These are phyloP conservation scores for Peniophora sp. DNA, from an alignment of 1,284 basidiomycete species.

Conservation along the genomic window DNA sequence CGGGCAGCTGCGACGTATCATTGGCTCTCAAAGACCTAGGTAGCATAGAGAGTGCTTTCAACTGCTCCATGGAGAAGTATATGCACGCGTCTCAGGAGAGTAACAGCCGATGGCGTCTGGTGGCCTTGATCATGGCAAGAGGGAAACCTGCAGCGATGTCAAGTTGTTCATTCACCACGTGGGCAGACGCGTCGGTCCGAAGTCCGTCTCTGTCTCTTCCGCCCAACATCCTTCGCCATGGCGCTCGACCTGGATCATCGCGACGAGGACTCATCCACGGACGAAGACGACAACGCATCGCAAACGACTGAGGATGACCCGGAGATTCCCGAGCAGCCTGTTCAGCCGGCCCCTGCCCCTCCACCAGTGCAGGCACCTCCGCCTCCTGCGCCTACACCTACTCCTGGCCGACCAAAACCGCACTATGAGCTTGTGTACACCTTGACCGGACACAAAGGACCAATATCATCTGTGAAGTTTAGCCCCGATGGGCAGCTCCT, in stretches of 20 bases:
- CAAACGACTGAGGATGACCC: constrained; percentile 80
- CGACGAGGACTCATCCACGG: constrained; percentile 60
- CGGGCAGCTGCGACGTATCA: too few relatives aligned
- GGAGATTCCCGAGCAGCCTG: constrained; percentile 54
- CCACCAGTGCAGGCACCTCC: constrained; percentile 25
- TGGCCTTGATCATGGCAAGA: too few relatives aligned
- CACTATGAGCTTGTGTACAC: constrained; percentile 62
- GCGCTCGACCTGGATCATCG: neutral
- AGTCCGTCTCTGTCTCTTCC: neutral
- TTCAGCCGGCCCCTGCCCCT: constrained; percentile 25
- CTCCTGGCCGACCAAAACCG: constrained; percentile 46
- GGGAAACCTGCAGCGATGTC: too few relatives aligned
- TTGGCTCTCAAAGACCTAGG: too few relatives aligned
- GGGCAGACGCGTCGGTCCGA: too few relatives aligned
- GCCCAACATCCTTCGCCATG: constrained; percentile 3
- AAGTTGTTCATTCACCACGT: too few relatives aligned
- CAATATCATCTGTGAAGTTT: constrained; percentile 78
- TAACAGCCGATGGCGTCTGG: too few relatives aligned
- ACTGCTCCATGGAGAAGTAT: too few relatives aligned
- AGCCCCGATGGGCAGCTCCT: constrained; percentile 74
- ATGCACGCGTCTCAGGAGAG: too few relatives aligned
- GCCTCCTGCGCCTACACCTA: constrained; percentile 21
- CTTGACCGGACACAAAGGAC: constrained; percentile 64
- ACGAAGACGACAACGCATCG: constrained; percentile 64
- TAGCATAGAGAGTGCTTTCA: too few relatives aligned